Base-by-base conservation (phyloP, 495 filamentous ascomycete species). In the Parmelia sp. region DNA sequence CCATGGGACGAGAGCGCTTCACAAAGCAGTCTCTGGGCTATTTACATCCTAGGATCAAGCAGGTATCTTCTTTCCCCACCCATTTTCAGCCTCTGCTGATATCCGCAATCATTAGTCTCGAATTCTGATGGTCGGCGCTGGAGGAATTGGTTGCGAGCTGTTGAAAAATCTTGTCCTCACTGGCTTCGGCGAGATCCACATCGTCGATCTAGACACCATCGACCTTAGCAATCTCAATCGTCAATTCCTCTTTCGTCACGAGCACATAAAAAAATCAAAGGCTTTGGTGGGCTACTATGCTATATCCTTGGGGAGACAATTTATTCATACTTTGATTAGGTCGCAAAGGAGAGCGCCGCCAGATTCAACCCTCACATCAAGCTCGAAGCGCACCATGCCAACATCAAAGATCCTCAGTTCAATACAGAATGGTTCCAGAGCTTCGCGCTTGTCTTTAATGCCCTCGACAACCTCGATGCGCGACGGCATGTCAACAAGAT, bases 241-340 rank as follows among this genome's bases (percentile, higher is more conserved):
- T 23, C 94, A 99, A 72, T 99, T 99, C 70, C 86, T 99, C 57
- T 99, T 99, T 77, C 84, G 92, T 53, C 88, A 93, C 70, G 92
- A 97, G 71, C 94, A 99, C 71, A 97, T 99, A 76, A 96, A 96
- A 73, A 96, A 96, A 72, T 84, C 94, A 9, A 99, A 99, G 72
- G 93, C 94, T 65, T 77, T 96, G 77, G 94, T 96, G 80, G 68
- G 88, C 76, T 37, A 45, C 33, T 19, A 27, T 29, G 33, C 8
- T 25, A 31, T 29, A 29, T 60, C 33, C 27, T 17, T n/a, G 11
- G 14, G 37, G 57, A 31, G 19, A 49, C 49, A 11, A 37, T 11
- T 27, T 57, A 45, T 44, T 49, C 74, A 35, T 49, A 57, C 14
- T 60, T 59, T 4, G 27, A 62, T 29, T 74, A 96, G 91, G 90